Conservation (phyloP, 1,284 basidiomycete species). For the Tetrapyrgos nigripes region DNA sequence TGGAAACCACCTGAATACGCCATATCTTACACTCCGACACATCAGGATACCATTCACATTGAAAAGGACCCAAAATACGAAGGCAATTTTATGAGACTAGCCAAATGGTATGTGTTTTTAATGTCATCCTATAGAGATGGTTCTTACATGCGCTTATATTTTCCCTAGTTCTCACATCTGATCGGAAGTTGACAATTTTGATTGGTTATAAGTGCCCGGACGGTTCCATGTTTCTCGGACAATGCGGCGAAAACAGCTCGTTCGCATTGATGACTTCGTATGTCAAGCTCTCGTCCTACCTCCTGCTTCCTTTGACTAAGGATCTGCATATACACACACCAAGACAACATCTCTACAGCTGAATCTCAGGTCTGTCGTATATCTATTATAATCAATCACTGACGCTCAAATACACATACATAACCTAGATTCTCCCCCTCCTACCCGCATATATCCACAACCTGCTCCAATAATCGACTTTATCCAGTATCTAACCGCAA, state of each 20-base stretch:
- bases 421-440: too few relatives aligned
- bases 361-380: too few relatives aligned
- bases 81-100: constrained; percentile 53
- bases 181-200: too few relatives aligned
- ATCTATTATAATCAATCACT: not conserved
- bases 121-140: not conserved
- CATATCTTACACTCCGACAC: constrained; percentile 19
- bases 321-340: too few relatives aligned
- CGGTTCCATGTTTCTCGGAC: constrained; percentile 61
- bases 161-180: too few relatives aligned
- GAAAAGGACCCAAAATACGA: constrained; percentile 28
- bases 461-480: constrained; percentile 77
- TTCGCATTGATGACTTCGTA: constrained; percentile 56
- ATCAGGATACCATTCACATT: constrained; percentile 12
- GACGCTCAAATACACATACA: not conserved
- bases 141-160: too few relatives aligned
- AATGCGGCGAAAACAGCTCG: constrained; percentile 66
- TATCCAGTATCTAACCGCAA: constrained; percentile 83
- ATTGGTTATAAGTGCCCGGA: constrained; percentile 73
- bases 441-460: constrained; percentile 49
- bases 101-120: constrained; percentile 51
- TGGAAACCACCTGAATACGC: constrained; percentile 31
- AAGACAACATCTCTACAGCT: not conserved
- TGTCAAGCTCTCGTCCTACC: constrained; percentile 16
- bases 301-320: not conserved